These are phyloP conservation scores for Davidsoniella australis DNA, from an alignment of 2,329 filamentous ascomycete genomes.

Conservation along the genomic window DNA sequence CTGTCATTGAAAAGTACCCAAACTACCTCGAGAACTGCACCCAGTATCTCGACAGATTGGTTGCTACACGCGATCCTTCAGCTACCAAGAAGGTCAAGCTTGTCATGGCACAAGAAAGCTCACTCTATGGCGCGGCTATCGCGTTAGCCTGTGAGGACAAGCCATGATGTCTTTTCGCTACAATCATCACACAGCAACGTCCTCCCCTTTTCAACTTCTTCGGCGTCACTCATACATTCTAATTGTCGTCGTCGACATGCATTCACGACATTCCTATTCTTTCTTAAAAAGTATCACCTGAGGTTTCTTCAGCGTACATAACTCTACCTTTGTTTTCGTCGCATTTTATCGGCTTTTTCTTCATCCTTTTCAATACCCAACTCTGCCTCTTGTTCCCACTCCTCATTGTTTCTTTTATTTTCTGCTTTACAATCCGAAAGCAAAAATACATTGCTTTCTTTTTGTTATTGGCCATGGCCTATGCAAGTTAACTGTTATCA, in stretches of 20 bases:
- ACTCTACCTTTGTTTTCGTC: too few relatives aligned
- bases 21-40: slow-evolving; percentile 47
- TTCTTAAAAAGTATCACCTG: neutral
- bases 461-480: too few relatives aligned
- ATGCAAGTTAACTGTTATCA: too few relatives aligned
- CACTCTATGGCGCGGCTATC: slow-evolving; percentile 58
- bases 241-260: too few relatives aligned
- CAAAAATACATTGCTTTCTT: neutral
- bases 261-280: neutral
- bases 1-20: slow-evolving; percentile 65
- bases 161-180: neutral
- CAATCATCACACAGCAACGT: neutral
- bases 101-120: slow-evolving; percentile 56
- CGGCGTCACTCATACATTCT: too few relatives aligned
- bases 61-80: slow-evolving; percentile 24
- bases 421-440: too few relatives aligned
- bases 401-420: too few relatives aligned
- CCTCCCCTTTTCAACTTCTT: too few relatives aligned
- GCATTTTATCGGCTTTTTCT: too few relatives aligned
- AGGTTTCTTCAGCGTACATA: too few relatives aligned
- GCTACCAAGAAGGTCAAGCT: slow-evolving; percentile 34
- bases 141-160: slow-evolving; percentile 31
- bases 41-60: slow-evolving; percentile 42
- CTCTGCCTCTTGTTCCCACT: too few relatives aligned
- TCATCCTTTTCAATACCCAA: too few relatives aligned